Evolutionary conservation across 2,329 filamentous ascomycete species (phyloP).

Genomic region (Trichoderma sp.): DNA sequence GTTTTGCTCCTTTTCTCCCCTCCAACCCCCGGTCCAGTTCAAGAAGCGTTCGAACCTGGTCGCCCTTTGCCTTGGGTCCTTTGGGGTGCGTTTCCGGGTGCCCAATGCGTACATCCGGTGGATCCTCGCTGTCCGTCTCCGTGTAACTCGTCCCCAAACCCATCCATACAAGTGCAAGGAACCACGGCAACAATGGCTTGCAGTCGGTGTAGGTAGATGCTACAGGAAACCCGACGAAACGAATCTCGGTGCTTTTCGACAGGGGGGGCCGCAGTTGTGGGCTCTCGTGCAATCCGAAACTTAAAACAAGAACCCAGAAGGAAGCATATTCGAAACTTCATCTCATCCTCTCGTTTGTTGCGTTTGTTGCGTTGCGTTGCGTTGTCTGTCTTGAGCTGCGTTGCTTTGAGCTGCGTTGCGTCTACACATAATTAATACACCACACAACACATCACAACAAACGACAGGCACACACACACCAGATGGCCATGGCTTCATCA

Average conservation of each 20-base stretch:
- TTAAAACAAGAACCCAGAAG: slow-evolving; percentile 18
- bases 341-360: neutral
- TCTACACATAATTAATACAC: neutral
- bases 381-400: neutral
- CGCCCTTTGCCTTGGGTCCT: slow-evolving; percentile 5
- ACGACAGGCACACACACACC: neutral
- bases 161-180: slow-evolving; percentile 15
- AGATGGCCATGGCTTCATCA: slow-evolving; percentile 27
- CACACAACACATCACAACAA: neutral
- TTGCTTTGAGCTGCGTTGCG: neutral
- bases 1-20: neutral
- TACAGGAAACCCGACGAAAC: neutral
- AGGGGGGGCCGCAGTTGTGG: neutral
- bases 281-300: slow-evolving; percentile 9
- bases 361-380: neutral
- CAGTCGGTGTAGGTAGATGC: slow-evolving; percentile 20
- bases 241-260: slow-evolving; percentile 12
- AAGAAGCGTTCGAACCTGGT: neutral
- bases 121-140: slow-evolving; percentile 13
- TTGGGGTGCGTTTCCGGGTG: slow-evolving; percentile 9
- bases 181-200: slow-evolving; percentile 20
- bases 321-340: slow-evolving; percentile 9
- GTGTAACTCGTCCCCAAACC: slow-evolving; percentile 18
- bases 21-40: neutral
- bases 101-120: slow-evolving; percentile 11